Evolutionary conservation across 1,284 basidiomycete species (phyloP), one percentile per base, ranked within the genome.

Genomic region (Chondrostereum purpureum): DNA sequence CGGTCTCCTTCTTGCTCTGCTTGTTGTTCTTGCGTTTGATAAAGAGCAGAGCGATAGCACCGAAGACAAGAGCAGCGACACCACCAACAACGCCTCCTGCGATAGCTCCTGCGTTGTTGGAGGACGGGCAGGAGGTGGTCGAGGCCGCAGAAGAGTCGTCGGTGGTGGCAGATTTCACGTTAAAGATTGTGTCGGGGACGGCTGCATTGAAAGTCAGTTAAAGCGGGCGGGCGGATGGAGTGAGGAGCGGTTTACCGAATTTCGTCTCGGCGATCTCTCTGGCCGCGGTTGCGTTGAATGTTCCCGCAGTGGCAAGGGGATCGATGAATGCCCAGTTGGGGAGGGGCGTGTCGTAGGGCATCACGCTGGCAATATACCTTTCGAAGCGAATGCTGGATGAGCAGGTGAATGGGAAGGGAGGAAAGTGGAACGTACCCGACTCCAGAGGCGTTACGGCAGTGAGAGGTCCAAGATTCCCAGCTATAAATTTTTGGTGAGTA

Each of bases 241-340:
- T 31, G 8, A 31, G 27, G n/a, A 31, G 27, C 8, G 8, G 8
- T 14, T n/a, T n/a, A 13, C 35, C 16, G 34, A n/a, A 18, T 38
- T 14, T 20, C 14, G 19, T 18, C 3, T 40, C 43, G 1, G n/a
- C 23, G 14, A 44, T 39, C 13, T 17, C 37, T 12, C 13, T 44
- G 2, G 43, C 43, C 10, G 18, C 35, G 14, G 43, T 44, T 12
- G 33, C 18, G 16, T 44, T 44, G 43, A 44, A 44, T 2, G 43
- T 44, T 14, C 43, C 43, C 17, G 14, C 21, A 5, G 43, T 44
- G 36, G 35, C 43, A n/a, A 44, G 12, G n/a, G 43, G 43, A 20
- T 44, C 43, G 20, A 21, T 39, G 43, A 44, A 44, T 5, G 31
- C 43, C 43, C 43, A 44, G 35, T 39, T 44, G 18, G 43, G 43